Evolutionary conservation across 2,329 filamentous ascomycete species (phyloP), one percentile per base, ranked within the genome.

Genomic region (Parafenestella ontariensis): DNA sequence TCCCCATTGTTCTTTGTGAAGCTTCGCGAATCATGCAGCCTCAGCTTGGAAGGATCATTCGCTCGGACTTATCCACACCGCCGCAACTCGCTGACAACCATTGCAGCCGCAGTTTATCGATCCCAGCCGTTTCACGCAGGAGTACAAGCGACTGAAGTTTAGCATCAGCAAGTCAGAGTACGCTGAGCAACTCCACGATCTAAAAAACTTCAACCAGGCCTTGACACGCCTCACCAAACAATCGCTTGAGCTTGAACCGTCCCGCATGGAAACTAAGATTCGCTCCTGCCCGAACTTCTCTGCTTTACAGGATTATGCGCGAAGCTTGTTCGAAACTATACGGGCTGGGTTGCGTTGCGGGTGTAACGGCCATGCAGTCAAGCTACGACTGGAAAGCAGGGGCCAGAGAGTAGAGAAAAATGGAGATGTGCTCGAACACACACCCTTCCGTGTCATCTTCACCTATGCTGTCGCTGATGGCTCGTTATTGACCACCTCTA

Each of bases 71-170:
- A 10, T 28, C 21, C 7, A 8, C 15, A 33, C 42, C 23, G 28
- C n/a, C 34, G n/a, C 13, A n/a, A 37, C n/a, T 18, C 18, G 21
- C 45, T 51, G 33, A 51, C 29, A 40, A 24, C 24, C 24, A 48
- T 15, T 6, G 9, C 34, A 66, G 65, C 57, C 61, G 18, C 65
- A 65, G 48, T 58, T 64, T 33, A 46, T 44, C 20, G 56, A 68
- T 10, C 47, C 62, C 18, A 62, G 41, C 20, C 59, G 63, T 1
- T 69, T 73, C 56, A 64, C 65, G 37, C 58, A 66, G 43, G 66
- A 71, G 24, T 67, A 64, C 49, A 61, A 66, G 24, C 39, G 66
- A 5, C 54, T 71, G 3, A 59, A 61, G 15, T 72, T 72, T 41
- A 63, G 60, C 33, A 47, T 72, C 9, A 65, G 54, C 39, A 65